A percentile compares a stretch with the other conserved stretches of the same genome.
These are phyloP conservation scores for Erythrophleum ivorense DNA, from an alignment of 331 rosid species.

Conservation along the genomic window DNA sequence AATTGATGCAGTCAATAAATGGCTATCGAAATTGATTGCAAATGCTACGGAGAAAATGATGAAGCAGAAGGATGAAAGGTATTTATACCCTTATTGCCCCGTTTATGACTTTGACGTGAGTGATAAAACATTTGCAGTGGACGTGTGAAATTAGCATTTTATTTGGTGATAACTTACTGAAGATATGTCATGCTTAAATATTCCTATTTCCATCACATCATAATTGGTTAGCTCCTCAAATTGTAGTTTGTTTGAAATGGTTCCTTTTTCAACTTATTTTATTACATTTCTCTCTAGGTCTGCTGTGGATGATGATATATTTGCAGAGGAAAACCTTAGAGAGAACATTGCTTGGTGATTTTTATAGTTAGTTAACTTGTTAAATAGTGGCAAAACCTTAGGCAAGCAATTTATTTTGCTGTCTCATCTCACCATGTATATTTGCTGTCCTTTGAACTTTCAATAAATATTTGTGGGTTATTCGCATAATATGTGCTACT, in stretches of 20 bases:
- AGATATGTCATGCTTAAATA: neutral
- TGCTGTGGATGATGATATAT: neutral
- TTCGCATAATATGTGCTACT: slow-evolving; percentile 11
- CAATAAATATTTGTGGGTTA: slow-evolving; percentile 7
- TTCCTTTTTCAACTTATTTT: neutral
- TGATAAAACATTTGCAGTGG: neutral
- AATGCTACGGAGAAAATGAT: slow-evolving; percentile 93
- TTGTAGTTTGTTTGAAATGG: neutral
- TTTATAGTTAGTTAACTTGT: neutral
- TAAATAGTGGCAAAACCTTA: neutral
- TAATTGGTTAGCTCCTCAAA: neutral
- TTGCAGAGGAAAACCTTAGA: slow-evolving; percentile 2
- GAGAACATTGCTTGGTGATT: neutral
- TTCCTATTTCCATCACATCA: slow-evolving; percentile 12
- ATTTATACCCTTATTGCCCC: slow-evolving; percentile 17
- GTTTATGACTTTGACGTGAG: slow-evolving; percentile 7
- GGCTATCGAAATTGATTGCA: slow-evolving; percentile 86
- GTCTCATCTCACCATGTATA: neutral
- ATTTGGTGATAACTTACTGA: neutral
- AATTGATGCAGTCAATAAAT: slow-evolving; percentile 77
- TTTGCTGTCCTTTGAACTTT: neutral
- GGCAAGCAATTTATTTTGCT: neutral
- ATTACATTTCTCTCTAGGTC: neutral
- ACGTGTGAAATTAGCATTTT: neutral
- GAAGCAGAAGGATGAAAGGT: slow-evolving; percentile 98